Base-by-base conservation (phyloP, 1,284 basidiomycete species). In the Neotropicomus parvogracilis region DNA sequence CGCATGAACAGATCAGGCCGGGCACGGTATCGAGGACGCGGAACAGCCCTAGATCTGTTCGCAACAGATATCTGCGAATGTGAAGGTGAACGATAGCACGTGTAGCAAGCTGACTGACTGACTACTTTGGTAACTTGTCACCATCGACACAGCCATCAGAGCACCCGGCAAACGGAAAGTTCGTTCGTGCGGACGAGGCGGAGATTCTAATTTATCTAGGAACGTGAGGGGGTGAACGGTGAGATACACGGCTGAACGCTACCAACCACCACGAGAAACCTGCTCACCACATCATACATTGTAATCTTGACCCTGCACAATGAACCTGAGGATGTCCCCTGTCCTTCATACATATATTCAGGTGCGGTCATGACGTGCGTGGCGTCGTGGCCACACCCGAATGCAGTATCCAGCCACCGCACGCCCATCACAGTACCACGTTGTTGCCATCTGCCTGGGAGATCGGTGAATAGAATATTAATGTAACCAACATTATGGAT, bases 111-210 rank as follows among this genome's bases (percentile, higher is more conserved):
- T 27, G 17, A 32, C 17, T 26, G n/a, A 13, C 33, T 8, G 9
- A 32, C 11, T 27, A 9, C 28, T 40, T 37, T 31, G 43, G 27
- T 31, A 24, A 21, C 19, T n/a, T n/a, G 14, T 3, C 24, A 17
- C n/a, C 11, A 14, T 35, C 24, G 26, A n/a, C 7, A 17, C 24
- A 19, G 13, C 24, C 8, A 24, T 40, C 26, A 16, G 17, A 53
- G 16, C 8, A 17, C 21, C 31, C 21, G 34, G 31, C 2, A 12
- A 17, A 33, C 17, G 26, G 21, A 21, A 17, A 26, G 11, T 3
- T 37, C 29, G 26, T 53, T 55, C 37, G 20, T 29, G 33, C 48
- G 52, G 14, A 29, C 10, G 27, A 14, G 3, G 40, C 37, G 53
- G 40, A 21, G 0, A 12, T 28, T 33, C 20, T 13, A 17, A 28